Evolutionary conservation across 495 filamentous ascomycete genomes (phyloP).

Genomic region (Podospora didyma): DNA sequence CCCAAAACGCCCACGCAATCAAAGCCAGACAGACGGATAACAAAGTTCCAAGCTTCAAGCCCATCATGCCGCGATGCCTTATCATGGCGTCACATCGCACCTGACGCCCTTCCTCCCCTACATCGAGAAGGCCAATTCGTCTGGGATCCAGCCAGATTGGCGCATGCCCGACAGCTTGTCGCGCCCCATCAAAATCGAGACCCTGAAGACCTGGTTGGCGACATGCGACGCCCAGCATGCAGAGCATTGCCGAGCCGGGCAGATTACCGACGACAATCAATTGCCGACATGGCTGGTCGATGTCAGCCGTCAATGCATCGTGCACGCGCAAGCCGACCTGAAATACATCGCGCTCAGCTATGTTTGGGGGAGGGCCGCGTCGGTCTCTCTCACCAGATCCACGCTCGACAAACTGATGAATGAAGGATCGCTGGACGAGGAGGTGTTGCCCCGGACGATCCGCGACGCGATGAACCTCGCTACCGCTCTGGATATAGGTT

Average conservation of each 20-base stretch:
- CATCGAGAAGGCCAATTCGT: conserved; percentile 12
- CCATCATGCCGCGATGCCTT: conserved; percentile 9
- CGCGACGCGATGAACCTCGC: conserved; percentile 23
- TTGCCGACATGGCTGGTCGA: conserved; percentile 15
- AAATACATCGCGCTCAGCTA: conserved; percentile 21
- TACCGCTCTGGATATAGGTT: conserved; percentile 12
- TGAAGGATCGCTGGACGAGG: conserved; percentile 1
- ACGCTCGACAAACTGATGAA: conserved; percentile 1
- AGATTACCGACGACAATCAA: neutral
- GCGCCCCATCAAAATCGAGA: conserved; percentile 10
- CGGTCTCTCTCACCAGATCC: neutral
- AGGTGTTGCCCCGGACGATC: conserved; percentile 19
- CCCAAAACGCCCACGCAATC: too few species aligned
- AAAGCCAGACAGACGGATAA: too few species aligned
- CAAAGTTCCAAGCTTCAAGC: too few species aligned
- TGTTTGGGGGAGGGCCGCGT: conserved; percentile 18
- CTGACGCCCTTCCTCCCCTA: conserved; percentile 16
- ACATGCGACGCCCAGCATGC: conserved; percentile 14
- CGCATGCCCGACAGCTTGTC: conserved; percentile 7
- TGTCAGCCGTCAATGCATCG: conserved; percentile 12
- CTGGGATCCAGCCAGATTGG: neutral
- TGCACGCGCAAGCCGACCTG: neutral
- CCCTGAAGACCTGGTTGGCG: conserved; percentile 10
- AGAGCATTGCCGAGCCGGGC: neutral
- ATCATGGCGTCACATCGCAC: conserved; percentile 13